Percentiles rank a stretch among this genome's conserved stretches.
These are phyloP conservation scores for Dactylella cylindrospora DNA, from an alignment of 2,329 filamentous ascomycete genomes.

Conservation along the genomic window DNA sequence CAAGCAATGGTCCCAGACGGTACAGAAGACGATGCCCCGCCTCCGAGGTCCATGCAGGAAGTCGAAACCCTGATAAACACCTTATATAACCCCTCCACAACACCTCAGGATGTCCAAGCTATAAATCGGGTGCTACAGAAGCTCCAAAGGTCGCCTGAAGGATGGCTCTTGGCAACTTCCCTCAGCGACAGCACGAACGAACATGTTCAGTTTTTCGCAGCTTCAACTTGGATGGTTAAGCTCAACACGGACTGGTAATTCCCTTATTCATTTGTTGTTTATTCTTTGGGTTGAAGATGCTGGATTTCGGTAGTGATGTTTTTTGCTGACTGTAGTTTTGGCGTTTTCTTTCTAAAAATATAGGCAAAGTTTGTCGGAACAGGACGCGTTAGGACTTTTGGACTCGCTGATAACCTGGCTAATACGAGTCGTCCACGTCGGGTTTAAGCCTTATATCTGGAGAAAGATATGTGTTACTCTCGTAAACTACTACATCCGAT, in stretches of 20 bases:
- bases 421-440: conserved; percentile 58
- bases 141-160: conserved; percentile 75
- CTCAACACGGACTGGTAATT: conserved; percentile 85
- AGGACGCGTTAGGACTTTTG: conserved; percentile 63
- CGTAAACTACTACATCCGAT: conserved; percentile 73
- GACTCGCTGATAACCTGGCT: conserved; percentile 66
- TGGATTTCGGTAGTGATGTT: not conserved
- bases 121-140: conserved; percentile 75
- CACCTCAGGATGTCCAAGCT: conserved; percentile 54
- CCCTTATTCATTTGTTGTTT: not conserved
- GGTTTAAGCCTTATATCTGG: conserved; percentile 63
- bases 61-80: conserved; percentile 51
- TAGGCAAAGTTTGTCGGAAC: conserved; percentile 57
- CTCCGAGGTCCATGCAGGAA: conserved; percentile 54
- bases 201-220: conserved; percentile 86
- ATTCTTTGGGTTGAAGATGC: not conserved
- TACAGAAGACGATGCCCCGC: conserved; percentile 34
- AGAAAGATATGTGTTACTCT: conserved; percentile 77
- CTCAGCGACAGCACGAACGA: conserved; percentile 69
- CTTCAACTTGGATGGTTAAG: conserved; percentile 89
- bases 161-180: conserved; percentile 81
- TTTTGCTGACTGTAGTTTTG: conserved; percentile 6
- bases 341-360: conserved; percentile 8
- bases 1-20: conserved; percentile 28
- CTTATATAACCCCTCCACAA: conserved; percentile 50